These are phyloP conservation scores for Diaporthe ampelina DNA, from an alignment of 2,329 filamentous ascomycete species.

Conservation along the genomic window DNA sequence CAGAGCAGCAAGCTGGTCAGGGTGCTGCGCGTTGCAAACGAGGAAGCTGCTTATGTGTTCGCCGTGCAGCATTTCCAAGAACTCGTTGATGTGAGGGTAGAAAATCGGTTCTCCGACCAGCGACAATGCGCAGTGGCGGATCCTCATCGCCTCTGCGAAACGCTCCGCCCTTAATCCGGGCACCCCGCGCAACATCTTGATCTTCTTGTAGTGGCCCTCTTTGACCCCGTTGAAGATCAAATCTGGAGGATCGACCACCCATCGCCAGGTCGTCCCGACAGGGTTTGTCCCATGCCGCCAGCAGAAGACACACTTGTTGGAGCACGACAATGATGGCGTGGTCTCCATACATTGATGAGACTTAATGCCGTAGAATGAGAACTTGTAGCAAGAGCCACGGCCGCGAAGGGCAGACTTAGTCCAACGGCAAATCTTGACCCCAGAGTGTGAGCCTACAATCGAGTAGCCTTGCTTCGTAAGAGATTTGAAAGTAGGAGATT, in stretches of 20 bases:
- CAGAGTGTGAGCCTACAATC: constrained; percentile 94
- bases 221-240: constrained; percentile 93
- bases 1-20: constrained; percentile 86
- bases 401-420: constrained; percentile 96
- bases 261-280: constrained; percentile 96
- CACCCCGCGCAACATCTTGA: constrained; percentile 95
- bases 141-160: constrained; percentile 92
- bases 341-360: constrained; percentile 99
- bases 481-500: constrained; percentile 88
- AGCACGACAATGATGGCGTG: constrained; percentile 94
- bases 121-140: constrained; percentile 91
- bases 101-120: constrained; percentile 99
- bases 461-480: constrained; percentile 97
- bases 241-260: constrained; percentile 92
- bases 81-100: constrained; percentile 97
- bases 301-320: constrained; percentile 99
- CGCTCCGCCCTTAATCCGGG: constrained; percentile 93
- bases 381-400: constrained; percentile 97
- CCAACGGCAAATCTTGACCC: constrained; percentile 98
- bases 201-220: constrained; percentile 94
- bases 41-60: constrained; percentile 94
- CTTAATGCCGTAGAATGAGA: constrained; percentile 95
- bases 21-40: constrained; percentile 97
- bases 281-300: constrained; percentile 99
- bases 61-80: constrained; percentile 84